Conservation (phyloP, 805 yeast genomes). For the Torulaspora maleeae region DNA sequence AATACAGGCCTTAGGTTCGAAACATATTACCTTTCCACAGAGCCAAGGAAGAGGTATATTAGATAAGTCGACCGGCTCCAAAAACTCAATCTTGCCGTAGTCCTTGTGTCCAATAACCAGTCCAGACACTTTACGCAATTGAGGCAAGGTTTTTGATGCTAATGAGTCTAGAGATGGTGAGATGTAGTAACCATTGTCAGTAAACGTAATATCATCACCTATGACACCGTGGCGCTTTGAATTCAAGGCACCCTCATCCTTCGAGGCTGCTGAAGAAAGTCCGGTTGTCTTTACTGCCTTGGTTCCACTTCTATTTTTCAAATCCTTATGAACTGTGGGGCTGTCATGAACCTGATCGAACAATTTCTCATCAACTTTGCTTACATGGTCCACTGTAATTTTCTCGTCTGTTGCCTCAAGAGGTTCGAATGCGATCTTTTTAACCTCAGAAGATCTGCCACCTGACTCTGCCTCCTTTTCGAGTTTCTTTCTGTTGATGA, state of each 20-base stretch:
- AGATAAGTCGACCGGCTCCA: conserved; percentile 79
- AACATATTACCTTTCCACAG: conserved; percentile 59
- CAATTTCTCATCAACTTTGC: conserved; percentile 7
- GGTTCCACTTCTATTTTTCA: conserved; percentile 2
- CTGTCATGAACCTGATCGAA: conserved; percentile 13
- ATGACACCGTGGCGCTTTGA: conserved; percentile 20
- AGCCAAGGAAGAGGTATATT: conserved; percentile 56
- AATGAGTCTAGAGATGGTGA: conserved; percentile 70
- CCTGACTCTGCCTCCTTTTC: conserved; percentile 8
- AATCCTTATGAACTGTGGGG: conserved; percentile 12
- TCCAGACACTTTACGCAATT: conserved; percentile 57
- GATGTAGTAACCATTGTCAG: conserved; percentile 81
- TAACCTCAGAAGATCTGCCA: conserved; percentile 14
- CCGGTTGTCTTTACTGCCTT: background rate
- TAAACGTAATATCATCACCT: conserved; percentile 43
- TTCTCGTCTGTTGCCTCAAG: conserved; percentile 8
- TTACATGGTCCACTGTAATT: conserved; percentile 1
- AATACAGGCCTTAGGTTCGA: conserved; percentile 55
- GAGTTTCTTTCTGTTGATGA: conserved; percentile 24
- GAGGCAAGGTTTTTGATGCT: conserved; percentile 52
- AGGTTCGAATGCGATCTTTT: conserved; percentile 18
- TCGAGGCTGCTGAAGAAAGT: conserved; percentile 3
- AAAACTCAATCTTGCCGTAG: conserved; percentile 71
- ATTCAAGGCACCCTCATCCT: background rate
- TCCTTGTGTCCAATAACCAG: conserved; percentile 72